Percentiles rank a stretch among this genome's conserved stretches.
These are phyloP conservation scores for Fistulifera solaris DNA, from an alignment of 108 stramenopile species.

Conservation along the genomic window DNA sequence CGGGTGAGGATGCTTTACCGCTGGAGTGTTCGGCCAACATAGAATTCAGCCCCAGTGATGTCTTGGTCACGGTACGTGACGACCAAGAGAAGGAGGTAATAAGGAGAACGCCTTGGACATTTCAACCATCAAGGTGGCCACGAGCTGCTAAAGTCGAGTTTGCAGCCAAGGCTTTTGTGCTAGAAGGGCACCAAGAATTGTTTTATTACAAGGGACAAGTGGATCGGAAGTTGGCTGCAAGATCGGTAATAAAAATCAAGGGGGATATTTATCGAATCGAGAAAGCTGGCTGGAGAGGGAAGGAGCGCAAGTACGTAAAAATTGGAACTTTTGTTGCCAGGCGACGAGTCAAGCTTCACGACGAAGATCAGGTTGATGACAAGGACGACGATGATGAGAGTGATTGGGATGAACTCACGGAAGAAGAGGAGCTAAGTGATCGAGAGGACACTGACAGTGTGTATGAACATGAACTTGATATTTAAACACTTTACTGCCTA, in stretches of 20 bases:
- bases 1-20: constrained; percentile 1
- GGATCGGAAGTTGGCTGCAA: constrained; percentile 39
- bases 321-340: constrained; percentile 45
- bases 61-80: constrained; percentile 7
- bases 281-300: constrained; percentile 7
- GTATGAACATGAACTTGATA: constrained; percentile 8
- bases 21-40: constrained; percentile 29
- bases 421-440: constrained; percentile 2
- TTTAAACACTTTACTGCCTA: background rate
- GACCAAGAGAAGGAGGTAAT: background rate
- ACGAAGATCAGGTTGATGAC: constrained; percentile 12
- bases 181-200: constrained; percentile 20
- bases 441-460: constrained; percentile 11
- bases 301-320: constrained; percentile 10
- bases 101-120: constrained; percentile 5
- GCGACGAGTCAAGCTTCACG: constrained; percentile 13
- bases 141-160: constrained; percentile 25
- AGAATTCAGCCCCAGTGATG: constrained; percentile 19
- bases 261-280: constrained; percentile 38
- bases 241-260: constrained; percentile 30
- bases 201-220: constrained; percentile 32
- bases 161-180: constrained; percentile 36
- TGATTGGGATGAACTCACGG: constrained; percentile 2
- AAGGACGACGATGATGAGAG: constrained; percentile 19
- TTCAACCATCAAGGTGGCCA: constrained; percentile 18